Evolutionary conservation across 352 stramenopile genomes (phyloP), one percentile per base, ranked within the genome.

Genomic region (Pythium dissimile): DNA sequence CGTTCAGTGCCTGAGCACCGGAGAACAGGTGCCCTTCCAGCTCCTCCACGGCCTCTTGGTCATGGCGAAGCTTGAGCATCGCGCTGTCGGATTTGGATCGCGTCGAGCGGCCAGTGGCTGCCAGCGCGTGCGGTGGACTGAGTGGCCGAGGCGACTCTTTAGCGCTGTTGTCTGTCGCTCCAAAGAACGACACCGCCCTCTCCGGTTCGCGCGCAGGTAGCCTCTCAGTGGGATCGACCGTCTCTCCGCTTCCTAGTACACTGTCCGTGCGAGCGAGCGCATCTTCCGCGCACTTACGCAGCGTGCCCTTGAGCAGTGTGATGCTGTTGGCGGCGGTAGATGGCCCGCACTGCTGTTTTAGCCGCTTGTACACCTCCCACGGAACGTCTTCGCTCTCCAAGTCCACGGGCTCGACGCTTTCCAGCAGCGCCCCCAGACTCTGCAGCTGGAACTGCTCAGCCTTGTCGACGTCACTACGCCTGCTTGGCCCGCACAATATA

Each of bases 301-400:
- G 71, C 34, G 68, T 87, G 16, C 64, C 73, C 42, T 88, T 88
- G 13, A 86, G 48, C 6, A 90, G 59, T 23, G 76, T 80, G 59
- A 88, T 63, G 53, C 75, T 86, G 54, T 88, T 86, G 26, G 47
- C 61, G 4, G 77, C 76, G 2, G 71, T 85, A 11, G 77, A 87
- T 24, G 77, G 73, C 0, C 72, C 76, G n/a, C 70, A 77, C 61
- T 86, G 77, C 55, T 81, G 72, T 50, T 84, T 85, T 20, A 88
- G 69, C 13, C 79, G 77, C 73, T 88, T 89, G 65, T 78, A 91
- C n/a, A 84, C 75, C 45, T 89, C 81, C 81, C 81, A 91, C 31
- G 81, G 75, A 21, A 88, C 73, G 48, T 89, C 81, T 58, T 91
- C 77, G 45, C 77, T 86, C 57, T 89, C 78, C n/a, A 80, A 77